Base-by-base conservation (phyloP, 2,329 filamentous ascomycete genomes). In the Hymenoscyphus linearis region DNA sequence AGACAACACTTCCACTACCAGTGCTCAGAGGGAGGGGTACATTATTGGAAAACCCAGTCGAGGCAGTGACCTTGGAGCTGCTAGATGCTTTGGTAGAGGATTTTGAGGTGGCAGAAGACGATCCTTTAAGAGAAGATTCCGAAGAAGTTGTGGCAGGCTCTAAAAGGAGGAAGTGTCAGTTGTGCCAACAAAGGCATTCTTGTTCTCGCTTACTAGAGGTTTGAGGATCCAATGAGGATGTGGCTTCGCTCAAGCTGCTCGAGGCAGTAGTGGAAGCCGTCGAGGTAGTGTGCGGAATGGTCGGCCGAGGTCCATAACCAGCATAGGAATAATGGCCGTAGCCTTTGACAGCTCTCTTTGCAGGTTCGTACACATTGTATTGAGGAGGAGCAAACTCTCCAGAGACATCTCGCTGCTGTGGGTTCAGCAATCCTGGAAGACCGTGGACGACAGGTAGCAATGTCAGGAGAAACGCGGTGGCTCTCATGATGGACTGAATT, bases 221-320 rank as follows among this genome's bases (percentile, higher is more conserved):
- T 53, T 53, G 25, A 27, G 36, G 36, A 34, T 44, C 36, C n/a
- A 37, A 57, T 52, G 56, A 58, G 14, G 56, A 58, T 13, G 56
- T 52, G 26, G 56, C 26, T 36, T 52, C 44, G 7, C 56, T 44
- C 14, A 44, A 25, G 27, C 27, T 34, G 31, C 57, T 59, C 14
- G 50, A 59, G 47, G 52, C 16, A 16, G 57, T 44, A 22, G 55
- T 47, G 55, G 37, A 16, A 10, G 25, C 25, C 47, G n/a, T 12
- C 35, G 57, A 37, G 25, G 50, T 54, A 10, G 47, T 59, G 25
- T 56, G 60, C 16, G 60, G 47, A 31, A 66, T 44, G 22, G 69
- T 71, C 31, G 70, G 69, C 35, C 62, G 62, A 56, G 70, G 70
- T 26, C 70, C 70, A 60, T 67, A 65, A 13, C 66, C 67, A 37